Evolutionary conservation across 805 yeast species (phyloP), one percentile per base, ranked within the genome.

Genomic region (Candida tallmaniae): DNA sequence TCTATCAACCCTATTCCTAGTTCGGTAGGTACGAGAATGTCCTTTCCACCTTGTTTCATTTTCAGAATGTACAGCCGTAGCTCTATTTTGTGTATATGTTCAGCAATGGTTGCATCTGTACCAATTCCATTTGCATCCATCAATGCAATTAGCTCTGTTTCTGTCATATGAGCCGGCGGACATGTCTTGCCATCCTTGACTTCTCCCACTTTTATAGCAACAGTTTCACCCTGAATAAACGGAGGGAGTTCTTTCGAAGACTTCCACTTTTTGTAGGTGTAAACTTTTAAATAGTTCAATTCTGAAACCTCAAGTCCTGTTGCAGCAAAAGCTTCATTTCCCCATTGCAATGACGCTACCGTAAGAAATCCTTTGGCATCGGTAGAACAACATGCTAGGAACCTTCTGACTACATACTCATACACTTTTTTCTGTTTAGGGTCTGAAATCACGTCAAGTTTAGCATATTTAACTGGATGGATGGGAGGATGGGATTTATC

Each of bases 401-500:
- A 93, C 36, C 90, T 79, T 36, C 96, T 68, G 2, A 82, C 83
- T 1, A 93, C 78, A 48, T 84, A 87, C 53, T 86, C 95, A 56
- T 89, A 93, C 0, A 93, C 90, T 41, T 73, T 78, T 47, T 72
- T 73, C 42, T 83, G 83, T 34, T 73, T 74, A 14, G 36, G 46
- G 17, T 43, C 51, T 32, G 48, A 54, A 9, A 63, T 42, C 23
- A 46, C 32, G 23, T 50, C 50, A 14, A 56, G 36, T 30, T 58
- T 65, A 20, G 50, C 68, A 44, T 64, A 74, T 38, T 61, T 63
- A 8, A 86, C 78, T 0, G 99, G 99, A 57, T 93, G 97, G 38
- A 93, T 93, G 0, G 99, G 97, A 4, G 98, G 97, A 72, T 93
- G 99, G 16, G 98, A 97, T 52, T 87, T 80, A 61, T 93, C 99